A percentile compares a stretch with the other conserved stretches of the same genome.
phyloP scores from a whole-genome alignment of 495 filamentous ascomycete species.

The Podospora comata region DNA sequence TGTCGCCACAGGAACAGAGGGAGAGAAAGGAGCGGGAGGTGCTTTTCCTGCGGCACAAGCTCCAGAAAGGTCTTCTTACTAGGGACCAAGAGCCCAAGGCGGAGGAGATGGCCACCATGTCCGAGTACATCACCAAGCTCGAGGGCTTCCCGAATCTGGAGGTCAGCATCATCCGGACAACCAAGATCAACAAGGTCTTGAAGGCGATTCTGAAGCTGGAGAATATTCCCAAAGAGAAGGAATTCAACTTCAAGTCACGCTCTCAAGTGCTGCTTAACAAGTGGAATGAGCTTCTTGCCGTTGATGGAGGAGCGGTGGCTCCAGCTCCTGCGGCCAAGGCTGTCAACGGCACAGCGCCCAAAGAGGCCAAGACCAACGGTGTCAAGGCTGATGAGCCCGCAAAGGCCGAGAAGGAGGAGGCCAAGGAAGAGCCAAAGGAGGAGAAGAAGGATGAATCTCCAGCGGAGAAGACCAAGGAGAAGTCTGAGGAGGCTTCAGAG shows the following conservation, averaged over 20 bases:
- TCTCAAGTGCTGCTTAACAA: conserved; percentile 68
- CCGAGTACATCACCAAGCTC: conserved; percentile 71
- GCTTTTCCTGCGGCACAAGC: conserved; percentile 79
- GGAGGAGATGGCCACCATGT: conserved; percentile 85
- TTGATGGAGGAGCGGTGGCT: conserved; percentile 38
- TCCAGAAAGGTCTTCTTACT: conserved; percentile 86
- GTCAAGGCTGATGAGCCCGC: conserved; percentile 42
- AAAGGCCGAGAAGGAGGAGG: conserved; percentile 49
- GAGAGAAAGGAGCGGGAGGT: conserved; percentile 63
- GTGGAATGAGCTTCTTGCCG: conserved; percentile 78
- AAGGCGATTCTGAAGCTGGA: conserved; percentile 83
- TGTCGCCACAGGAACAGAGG: conserved; percentile 48
- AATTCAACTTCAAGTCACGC: conserved; percentile 78
- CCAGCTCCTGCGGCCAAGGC: conserved; percentile 18
- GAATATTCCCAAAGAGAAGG: conserved; percentile 77
- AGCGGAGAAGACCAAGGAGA: conserved; percentile 21
- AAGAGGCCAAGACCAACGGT: conserved; percentile 38
- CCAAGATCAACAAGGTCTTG: conserved; percentile 93
- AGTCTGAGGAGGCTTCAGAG: conserved; percentile 19
- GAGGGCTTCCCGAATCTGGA: conserved; percentile 78
- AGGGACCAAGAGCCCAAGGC: conserved; percentile 76
- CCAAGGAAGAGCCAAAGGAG: conserved; percentile 40
- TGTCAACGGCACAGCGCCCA: conserved; percentile 16
- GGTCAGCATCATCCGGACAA: conserved; percentile 74
- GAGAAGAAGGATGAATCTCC: conserved; percentile 25